These are phyloP conservation scores for Diaporthe batatas DNA, from an alignment of 2,329 filamentous ascomycete genomes.

Conservation along the genomic window DNA sequence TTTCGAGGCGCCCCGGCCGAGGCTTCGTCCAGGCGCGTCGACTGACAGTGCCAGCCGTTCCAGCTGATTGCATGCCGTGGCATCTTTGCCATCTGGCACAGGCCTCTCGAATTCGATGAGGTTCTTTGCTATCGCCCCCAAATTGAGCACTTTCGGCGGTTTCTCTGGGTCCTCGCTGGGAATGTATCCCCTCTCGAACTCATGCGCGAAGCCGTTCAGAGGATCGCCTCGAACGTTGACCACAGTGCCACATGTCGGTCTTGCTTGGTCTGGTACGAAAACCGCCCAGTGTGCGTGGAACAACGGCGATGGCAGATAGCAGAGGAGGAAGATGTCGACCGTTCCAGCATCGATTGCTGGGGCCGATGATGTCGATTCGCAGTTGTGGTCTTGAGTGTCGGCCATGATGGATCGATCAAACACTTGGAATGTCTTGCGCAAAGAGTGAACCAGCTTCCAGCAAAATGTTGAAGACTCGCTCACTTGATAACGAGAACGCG, in stretches of 20 bases:
- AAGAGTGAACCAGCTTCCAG: too few species aligned
- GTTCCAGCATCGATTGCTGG: background rate
- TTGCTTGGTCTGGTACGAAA: constrained; percentile 10
- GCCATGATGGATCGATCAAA: background rate
- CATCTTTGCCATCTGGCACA: background rate
- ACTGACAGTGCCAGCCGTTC: constrained; percentile 29
- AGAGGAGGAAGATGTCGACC: constrained; percentile 29
- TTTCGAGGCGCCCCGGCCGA: constrained; percentile 24
- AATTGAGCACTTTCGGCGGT: constrained; percentile 9
- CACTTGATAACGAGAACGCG: background rate
- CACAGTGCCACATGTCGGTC: constrained; percentile 19
- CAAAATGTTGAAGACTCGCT: background rate
- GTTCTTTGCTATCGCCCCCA: background rate
- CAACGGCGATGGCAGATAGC: constrained; percentile 34
- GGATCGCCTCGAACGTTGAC: constrained; percentile 36
- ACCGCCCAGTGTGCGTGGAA: constrained; percentile 36
- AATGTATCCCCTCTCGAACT: constrained; percentile 35
- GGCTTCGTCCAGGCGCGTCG: constrained; percentile 29
- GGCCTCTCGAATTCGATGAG: background rate
- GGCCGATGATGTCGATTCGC: background rate
- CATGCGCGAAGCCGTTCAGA: constrained; percentile 31
- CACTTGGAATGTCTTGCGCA: background rate
- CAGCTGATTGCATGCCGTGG: background rate
- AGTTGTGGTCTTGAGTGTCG: background rate
- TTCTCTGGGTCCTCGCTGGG: constrained; percentile 28